phyloP scores from a whole-genome alignment of 2,329 filamentous ascomycete species.

The Trichoderma sp. region DNA sequence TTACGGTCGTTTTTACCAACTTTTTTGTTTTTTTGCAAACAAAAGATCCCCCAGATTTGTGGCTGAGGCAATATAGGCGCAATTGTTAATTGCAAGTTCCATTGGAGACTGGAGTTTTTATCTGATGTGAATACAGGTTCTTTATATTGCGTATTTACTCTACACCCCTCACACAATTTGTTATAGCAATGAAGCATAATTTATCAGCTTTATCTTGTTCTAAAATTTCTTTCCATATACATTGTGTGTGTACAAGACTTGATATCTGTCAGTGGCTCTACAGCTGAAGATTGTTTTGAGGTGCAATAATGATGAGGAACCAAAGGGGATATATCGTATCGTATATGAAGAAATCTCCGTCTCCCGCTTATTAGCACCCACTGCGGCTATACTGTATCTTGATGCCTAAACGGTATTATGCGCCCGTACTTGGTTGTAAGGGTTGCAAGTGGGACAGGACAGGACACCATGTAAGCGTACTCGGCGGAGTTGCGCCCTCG shows the following conservation, averaged over 20 bases:
- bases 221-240: not conserved
- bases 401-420: conserved; percentile 1
- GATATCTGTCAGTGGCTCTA: too few species aligned
- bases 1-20: conserved; percentile 9
- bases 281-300: not conserved
- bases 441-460: not conserved
- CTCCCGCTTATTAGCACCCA: not conserved
- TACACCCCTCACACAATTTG: conserved; percentile 10
- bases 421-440: not conserved
- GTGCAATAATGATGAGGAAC: not conserved
- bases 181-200: conserved; percentile 12
- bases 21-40: not conserved
- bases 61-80: not conserved
- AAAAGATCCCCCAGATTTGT: not conserved
- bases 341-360: not conserved
- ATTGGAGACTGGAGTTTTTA: conserved; percentile 5
- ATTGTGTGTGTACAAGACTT: too few species aligned
- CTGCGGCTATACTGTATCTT: conserved; percentile 13
- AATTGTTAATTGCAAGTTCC: not conserved
- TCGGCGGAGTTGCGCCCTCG: not conserved
- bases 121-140: not conserved
- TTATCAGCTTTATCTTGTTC: not conserved
- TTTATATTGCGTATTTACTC: not conserved
- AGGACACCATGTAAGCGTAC: not conserved
- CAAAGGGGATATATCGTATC: not conserved